Conservation (phyloP, 2,329 filamentous ascomycete genomes). For the Cladosporium cucumerinum region DNA sequence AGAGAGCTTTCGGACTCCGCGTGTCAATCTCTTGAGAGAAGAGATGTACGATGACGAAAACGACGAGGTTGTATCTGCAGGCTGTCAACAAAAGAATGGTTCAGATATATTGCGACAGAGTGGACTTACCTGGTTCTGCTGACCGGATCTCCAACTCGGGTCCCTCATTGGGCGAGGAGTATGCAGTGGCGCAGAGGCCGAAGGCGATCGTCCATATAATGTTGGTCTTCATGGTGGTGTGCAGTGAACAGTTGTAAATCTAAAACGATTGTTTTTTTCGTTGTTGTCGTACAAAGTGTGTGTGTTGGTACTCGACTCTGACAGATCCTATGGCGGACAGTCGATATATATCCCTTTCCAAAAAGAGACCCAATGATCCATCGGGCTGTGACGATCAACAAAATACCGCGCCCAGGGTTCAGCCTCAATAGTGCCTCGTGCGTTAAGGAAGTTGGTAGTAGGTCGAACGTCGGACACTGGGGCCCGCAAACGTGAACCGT, state of each 20-base stretch:
- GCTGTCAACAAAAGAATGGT: not conserved
- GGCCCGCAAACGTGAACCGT: not conserved
- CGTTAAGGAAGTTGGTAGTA: not conserved
- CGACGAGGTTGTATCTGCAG: not conserved
- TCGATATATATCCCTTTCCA: not conserved
- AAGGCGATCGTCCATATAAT: not conserved
- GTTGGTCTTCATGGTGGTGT: not conserved
- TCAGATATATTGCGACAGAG: not conserved
- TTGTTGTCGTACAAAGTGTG: not conserved
- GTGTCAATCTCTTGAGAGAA: not conserved
- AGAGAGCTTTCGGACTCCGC: not conserved
- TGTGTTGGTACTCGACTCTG: not conserved
- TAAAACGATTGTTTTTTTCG: not conserved
- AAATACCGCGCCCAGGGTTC: not conserved
- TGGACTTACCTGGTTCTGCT: not conserved
- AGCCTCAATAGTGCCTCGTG: not conserved
- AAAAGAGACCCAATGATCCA: not conserved
- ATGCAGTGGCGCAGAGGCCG: conserved; percentile 1
- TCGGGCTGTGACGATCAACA: not conserved
- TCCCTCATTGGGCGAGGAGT: not conserved
- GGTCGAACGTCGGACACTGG: not conserved
- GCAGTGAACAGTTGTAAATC: not conserved
- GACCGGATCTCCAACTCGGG: not conserved
- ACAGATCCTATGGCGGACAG: not conserved
- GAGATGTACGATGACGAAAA: not conserved